Evolutionary conservation across 257 asterid genomes (phyloP).

Genomic region (Pogostemon cablin): DNA sequence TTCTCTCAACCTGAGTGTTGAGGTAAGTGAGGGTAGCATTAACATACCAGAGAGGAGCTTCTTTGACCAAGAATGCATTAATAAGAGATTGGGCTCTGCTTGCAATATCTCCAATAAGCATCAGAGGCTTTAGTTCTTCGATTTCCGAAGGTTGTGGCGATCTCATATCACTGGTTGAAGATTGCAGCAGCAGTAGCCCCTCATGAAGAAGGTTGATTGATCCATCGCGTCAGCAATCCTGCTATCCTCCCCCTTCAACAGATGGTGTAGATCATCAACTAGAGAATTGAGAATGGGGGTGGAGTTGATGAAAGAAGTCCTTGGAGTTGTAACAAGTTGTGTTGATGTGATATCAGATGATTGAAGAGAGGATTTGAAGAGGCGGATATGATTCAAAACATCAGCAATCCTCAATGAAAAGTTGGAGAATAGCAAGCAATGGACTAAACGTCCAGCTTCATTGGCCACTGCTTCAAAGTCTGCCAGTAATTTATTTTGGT

Average conservation of each 20-base stretch:
- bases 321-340: too few species aligned
- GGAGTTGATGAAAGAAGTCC: too few species aligned
- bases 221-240: too few species aligned
- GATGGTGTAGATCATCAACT: too few species aligned
- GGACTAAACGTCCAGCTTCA: slow-evolving; percentile 4
- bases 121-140: not conserved
- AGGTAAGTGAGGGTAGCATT: not conserved
- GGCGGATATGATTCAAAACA: not conserved
- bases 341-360: too few species aligned
- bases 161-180: not conserved
- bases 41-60: not conserved
- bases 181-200: too few species aligned
- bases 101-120: too few species aligned
- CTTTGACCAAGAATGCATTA: too few species aligned
- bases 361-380: not conserved
- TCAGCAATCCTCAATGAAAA: not conserved
- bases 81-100: too few species aligned
- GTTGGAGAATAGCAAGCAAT: not conserved
- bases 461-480: slow-evolving; percentile 4
- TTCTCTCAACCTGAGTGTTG: not conserved
- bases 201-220: too few species aligned
- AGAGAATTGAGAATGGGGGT: too few species aligned
- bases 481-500: not conserved
- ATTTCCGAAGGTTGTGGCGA: not conserved
- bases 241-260: too few species aligned